Base-by-base conservation (phyloP, 2,329 filamentous ascomycete species). In the Beauveria caledonica region DNA sequence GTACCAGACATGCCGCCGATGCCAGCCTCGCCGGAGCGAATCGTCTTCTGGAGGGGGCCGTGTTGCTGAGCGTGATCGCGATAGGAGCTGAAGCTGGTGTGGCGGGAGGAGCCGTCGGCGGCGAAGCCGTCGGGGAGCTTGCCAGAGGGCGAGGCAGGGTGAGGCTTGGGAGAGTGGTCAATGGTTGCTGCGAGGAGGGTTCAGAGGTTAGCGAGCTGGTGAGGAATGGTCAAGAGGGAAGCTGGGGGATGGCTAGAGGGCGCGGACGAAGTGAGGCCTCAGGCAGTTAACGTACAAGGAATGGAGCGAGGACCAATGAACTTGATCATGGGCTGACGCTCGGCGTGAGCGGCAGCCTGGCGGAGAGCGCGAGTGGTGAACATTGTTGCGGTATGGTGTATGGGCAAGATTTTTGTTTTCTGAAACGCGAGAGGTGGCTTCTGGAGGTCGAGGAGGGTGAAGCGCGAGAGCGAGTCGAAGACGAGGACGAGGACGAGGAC, bases 51-150 rank as follows among this genome's bases (percentile, higher is more conserved):
- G 62, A 92, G 82, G 17, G 89, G 89, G 39, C 89, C 89, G 71
- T 91, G 88, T 75, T 90, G 88, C 74, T 89, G 87, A 62, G 86
- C 88, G 72, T 87, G 85, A 74, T 89, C 83, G 70, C 89, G 87
- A 80, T 92, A 92, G 68, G 82, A 81, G 72, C 86, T 88, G 78
- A 92, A 92, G 63, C 82, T 84, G 65, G 80, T 74, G 76, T 84
- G 80, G 39, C 76, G 74, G 65, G 78, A 74, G 62, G 72, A 68
- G 58, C 67, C 65, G 61, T 67, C 67, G 63, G 67, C 70, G 64
- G 72, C 68, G 67, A 82, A 83, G 69, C 72, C 73, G 60, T 76
- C 68, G 46, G 88, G 89, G 25, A 92, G 86, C 39, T 78, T 75
- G 68, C 84, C 77, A 40, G 79, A 80, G 49, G 88, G 87, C 29